Base-by-base conservation (phyloP, 176 grass and related monocot genomes). In the Bothriochloa decipiens region DNA sequence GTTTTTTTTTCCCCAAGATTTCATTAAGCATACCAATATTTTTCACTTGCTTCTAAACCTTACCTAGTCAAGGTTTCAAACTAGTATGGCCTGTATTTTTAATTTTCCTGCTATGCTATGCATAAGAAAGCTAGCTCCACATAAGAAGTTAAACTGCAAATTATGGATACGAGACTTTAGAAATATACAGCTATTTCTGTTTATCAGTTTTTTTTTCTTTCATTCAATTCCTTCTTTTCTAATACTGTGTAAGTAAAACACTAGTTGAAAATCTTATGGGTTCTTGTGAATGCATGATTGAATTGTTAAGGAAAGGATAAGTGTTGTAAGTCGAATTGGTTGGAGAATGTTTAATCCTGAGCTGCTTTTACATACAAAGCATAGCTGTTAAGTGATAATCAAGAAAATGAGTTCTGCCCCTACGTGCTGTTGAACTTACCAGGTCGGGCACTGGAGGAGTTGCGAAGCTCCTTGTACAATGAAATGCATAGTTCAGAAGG, bases 361-460 rank as follows among this genome's bases (percentile, higher is more conserved):
- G 7, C 16, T 50, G 13, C 42, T 43, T 73, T 49, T 5, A 28
- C 43, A 74, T 27, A 29, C 25, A 74, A 14, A 40, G 6, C 11
- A 36, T 70, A 36, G 12, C 41, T 18, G 36, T 18, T 53, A 42
- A 22, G 61, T 57, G 18, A 23, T 62, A 58, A 42, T 84, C 13
- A 57, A 39, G 18, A 87, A 77, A 77, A 76, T 16, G 23, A 46
- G 10, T 42, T 32, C 67, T 57, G 28, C 32, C 27, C 23, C 25
- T 70, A 70, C 20, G 39, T 42, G 27, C 17, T 45, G n/a, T 39
- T 79, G 45, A 16, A 81, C 35, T 13, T 76, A 29, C 27, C 91
- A 98, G 96, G 96, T 72, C 74, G 93, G 66, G 89, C 96, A 32
- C 55, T 95, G 62, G 96, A 98, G 87, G 93, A 98, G 87, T 65